Conservation (phyloP, 768 basidiomycete species). For the Lactifluus hygrophoroides region DNA sequence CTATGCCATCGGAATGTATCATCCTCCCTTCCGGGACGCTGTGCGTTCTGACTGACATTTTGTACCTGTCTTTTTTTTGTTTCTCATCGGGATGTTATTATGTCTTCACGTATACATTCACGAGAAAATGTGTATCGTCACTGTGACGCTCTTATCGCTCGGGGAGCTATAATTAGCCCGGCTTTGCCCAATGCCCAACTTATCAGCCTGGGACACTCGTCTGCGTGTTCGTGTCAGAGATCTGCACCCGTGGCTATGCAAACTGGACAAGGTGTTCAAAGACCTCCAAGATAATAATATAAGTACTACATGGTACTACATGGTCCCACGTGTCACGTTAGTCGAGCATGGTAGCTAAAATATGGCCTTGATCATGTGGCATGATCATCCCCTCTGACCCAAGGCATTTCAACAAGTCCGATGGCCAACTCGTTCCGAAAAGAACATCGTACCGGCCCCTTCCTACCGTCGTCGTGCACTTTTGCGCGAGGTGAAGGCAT, state of each 20-base stretch:
- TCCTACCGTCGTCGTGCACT: background rate
- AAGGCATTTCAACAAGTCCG: conserved; percentile 10
- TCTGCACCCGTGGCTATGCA: background rate
- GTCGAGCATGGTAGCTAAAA: background rate
- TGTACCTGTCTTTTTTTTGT: background rate
- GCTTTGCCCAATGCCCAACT: background rate
- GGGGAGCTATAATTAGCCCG: background rate
- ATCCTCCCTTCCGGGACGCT: conserved; percentile 7
- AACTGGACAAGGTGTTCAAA: background rate
- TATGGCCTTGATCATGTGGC: background rate
- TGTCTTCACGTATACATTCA: background rate
- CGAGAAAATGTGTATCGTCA: background rate
- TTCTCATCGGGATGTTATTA: background rate
- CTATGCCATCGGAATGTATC: conserved; percentile 15
- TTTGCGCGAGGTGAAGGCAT: conserved; percentile 15
- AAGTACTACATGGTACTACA: background rate
- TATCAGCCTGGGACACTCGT: too few relatives aligned
- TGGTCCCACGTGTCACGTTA: background rate
- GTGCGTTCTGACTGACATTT: background rate
- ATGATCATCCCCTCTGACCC: background rate
- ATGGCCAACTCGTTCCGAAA: conserved; percentile 7
- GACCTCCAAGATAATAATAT: background rate
- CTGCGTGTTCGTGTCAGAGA: background rate
- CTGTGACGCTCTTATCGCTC: background rate
- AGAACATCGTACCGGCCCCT: background rate